A percentile compares a stretch with the other conserved stretches of the same genome.
Evolutionary conservation across 2,329 filamentous ascomycete species (phyloP).

Genomic region (Penicillium sp.): DNA sequence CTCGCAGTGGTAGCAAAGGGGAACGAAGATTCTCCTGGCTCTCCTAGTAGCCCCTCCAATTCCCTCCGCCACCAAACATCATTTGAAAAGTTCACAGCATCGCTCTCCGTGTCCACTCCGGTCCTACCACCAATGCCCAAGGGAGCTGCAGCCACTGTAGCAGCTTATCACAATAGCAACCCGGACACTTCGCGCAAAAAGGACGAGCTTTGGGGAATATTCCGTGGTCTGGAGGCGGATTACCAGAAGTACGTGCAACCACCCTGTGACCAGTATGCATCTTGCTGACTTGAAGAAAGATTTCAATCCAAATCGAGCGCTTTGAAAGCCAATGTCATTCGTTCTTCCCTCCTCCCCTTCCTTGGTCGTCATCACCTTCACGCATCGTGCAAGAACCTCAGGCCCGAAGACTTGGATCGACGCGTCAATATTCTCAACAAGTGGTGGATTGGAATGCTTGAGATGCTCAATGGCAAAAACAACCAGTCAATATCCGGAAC

Average conservation of each 20-base stretch:
- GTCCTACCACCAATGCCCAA: constrained; percentile 50
- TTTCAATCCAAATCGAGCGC: constrained; percentile 72
- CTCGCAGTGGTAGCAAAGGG: constrained; percentile 39
- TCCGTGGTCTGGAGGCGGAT: constrained; percentile 66
- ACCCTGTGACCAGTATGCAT: neutral
- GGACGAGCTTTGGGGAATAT: constrained; percentile 68
- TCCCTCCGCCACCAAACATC: constrained; percentile 45
- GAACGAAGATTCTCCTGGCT: constrained; percentile 33
- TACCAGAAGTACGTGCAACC: constrained; percentile 57
- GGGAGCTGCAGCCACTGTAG: constrained; percentile 41
- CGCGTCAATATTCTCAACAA: constrained; percentile 77
- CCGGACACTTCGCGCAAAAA: constrained; percentile 54
- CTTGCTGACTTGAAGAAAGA: constrained; percentile 34
- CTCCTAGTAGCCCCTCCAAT: constrained; percentile 41
- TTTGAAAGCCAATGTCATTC: constrained; percentile 72
- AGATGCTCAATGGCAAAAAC: constrained; percentile 73
- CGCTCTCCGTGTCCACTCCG: constrained; percentile 45
- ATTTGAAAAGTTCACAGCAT: constrained; percentile 46
- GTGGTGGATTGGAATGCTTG: constrained; percentile 83
- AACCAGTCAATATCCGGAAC: constrained; percentile 76
- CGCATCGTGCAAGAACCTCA: constrained; percentile 61
- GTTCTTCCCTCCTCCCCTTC: constrained; percentile 71
- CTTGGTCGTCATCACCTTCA: constrained; percentile 67
- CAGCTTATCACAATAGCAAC: constrained; percentile 28
- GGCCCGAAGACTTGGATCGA: constrained; percentile 78